Base-by-base conservation (phyloP, 176 grass and related monocot genomes). In the Puccinellia tenuiflora region DNA sequence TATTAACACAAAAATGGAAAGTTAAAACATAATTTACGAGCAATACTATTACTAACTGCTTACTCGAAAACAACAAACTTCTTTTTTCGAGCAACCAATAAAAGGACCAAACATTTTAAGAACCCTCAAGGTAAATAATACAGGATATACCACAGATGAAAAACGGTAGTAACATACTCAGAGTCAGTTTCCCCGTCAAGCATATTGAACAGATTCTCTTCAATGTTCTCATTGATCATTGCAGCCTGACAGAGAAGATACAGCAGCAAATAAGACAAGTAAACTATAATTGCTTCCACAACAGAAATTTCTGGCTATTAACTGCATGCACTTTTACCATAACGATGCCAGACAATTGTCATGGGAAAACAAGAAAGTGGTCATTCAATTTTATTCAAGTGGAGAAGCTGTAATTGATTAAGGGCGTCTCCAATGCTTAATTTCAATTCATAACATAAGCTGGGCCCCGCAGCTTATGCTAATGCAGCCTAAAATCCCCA, bases 171-270 rank as follows among this genome's bases (percentile, higher is more conserved):
- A 76, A 93, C 88, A 84, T 95, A 98, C 96, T 99, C 91, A 77
- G 89, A 87, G 73, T 99, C 96, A 60, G 93, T 99, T 93, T 99
- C 93, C 48, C 95, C 96, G 85, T 99, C 93, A 85, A 99, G 96
- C 93, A 96, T 90, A 56, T 83, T 90, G 89, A 99, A 99, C 25
- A 96, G 84, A 84, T 95, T 90, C 86, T 94, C 96, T 92, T 99
- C 93, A 17, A 96, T 99, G 51, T 93, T 99, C 74, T 90, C 87
- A 42, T 90, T 78, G 29, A 94, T 87, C 85, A 99, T 93, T 53
- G 87, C 83, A 95, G 75, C 77, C 92, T 98, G 90, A 73, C 9
- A 92, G 29, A 94, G 42, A 74, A 85, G 42, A 86, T 67, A 40
- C 21, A 80, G 75, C 6, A 1, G 78, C 25, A 79, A 84, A 56